Evolutionary conservation across 495 filamentous ascomycete genomes (phyloP).

Genomic region (Talaromyces proteolyticus): DNA sequence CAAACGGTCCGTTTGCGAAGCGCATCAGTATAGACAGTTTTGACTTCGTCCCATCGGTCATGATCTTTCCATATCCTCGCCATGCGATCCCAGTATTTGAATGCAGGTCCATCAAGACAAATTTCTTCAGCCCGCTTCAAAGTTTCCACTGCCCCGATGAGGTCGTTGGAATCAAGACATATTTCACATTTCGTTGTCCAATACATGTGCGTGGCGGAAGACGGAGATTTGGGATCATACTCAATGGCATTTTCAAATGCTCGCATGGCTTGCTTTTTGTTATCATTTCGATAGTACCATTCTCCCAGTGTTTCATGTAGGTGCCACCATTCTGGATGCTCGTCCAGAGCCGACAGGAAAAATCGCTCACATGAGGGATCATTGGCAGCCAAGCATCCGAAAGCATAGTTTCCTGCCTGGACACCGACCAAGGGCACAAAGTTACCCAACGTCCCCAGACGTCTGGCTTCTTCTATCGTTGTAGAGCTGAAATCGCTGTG

Average conservation of each 20-base stretch:
- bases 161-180: neutral
- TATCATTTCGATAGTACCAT: neutral
- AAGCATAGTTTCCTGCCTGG: neutral
- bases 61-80: neutral
- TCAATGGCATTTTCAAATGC: neutral
- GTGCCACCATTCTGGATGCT: conserved; percentile 1
- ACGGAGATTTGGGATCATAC: neutral
- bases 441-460: neutral
- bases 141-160: neutral
- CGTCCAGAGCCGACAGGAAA: neutral
- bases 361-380: neutral
- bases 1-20: neutral
- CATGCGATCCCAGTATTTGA: neutral
- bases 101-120: neutral
- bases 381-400: neutral
- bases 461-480: neutral
- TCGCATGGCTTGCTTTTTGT: neutral
- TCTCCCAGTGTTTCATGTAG: neutral
- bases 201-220: neutral
- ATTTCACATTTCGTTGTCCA: neutral
- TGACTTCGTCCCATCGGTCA: neutral
- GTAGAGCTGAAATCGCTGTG: neutral
- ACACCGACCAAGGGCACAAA: neutral
- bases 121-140: neutral
- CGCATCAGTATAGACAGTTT: neutral